Percentiles rank a stretch among this genome's conserved stretches.
Evolutionary conservation across 257 asterid genomes (phyloP).

Genomic region (Scutellaria baicalensis): DNA sequence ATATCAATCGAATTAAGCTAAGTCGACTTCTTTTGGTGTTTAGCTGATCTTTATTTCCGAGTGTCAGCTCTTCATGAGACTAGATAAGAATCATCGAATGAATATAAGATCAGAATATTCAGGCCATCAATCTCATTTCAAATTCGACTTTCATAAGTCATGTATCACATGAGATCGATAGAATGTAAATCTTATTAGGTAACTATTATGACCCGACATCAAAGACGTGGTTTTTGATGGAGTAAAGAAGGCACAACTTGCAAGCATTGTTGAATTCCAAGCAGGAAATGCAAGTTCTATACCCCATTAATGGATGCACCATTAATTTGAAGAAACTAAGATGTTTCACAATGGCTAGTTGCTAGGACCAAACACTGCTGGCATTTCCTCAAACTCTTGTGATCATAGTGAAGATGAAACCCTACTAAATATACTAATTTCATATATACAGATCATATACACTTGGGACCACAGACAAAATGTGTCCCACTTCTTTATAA

Average conservation of each 20-base stretch:
- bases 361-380: constrained; percentile 20
- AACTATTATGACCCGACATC: too few species aligned
- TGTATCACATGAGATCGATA: too few species aligned
- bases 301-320: background rate
- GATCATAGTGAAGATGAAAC: background rate
- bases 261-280: constrained; percentile 9
- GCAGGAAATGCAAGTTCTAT: constrained; percentile 8
- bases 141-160: too few species aligned
- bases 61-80: too few species aligned
- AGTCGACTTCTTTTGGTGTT: too few species aligned
- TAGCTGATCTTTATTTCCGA: too few species aligned
- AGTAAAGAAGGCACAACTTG: constrained; percentile 11
- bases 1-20: too few species aligned
- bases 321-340: constrained; percentile 6
- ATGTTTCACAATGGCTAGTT: constrained; percentile 6
- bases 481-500: constrained; percentile 22
- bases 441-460: constrained; percentile 7
- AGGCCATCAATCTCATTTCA: too few species aligned
- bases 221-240: too few species aligned
- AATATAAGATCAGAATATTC: too few species aligned
- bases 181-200: too few species aligned
- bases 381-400: background rate
- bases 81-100: too few species aligned
- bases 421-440: constrained; percentile 15
- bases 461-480: constrained; percentile 34